A percentile compares a stretch with the other conserved stretches of the same genome.
phyloP scores from a whole-genome alignment of 495 filamentous ascomycete genomes.

The Jackrogersella minutella region DNA sequence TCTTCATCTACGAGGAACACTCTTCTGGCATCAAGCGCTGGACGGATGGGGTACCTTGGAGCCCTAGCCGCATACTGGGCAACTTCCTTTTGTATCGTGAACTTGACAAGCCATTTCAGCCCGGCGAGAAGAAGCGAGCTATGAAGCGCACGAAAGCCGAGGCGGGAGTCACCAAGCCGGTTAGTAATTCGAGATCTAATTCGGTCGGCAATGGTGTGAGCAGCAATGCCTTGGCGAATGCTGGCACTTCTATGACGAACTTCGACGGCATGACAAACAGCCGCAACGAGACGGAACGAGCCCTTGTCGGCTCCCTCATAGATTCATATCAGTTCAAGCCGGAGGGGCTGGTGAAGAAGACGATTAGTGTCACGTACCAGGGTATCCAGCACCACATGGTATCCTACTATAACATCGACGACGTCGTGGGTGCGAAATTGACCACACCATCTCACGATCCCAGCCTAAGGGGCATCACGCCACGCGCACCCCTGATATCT shows the following conservation, averaged over 20 bases:
- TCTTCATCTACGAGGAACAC: conserved; percentile 91
- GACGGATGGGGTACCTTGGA: conserved; percentile 92
- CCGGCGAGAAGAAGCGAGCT: conserved; percentile 88
- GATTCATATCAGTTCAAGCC: conserved; percentile 90
- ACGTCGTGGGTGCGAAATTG: conserved; percentile 70
- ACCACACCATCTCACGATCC: conserved; percentile 59
- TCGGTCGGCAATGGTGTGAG: conserved; percentile 47
- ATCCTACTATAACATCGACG: conserved; percentile 84
- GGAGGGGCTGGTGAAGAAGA: conserved; percentile 89
- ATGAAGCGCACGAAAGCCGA: conserved; percentile 68
- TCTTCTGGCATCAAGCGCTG: conserved; percentile 91
- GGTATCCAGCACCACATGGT: conserved; percentile 81
- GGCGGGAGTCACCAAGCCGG: conserved; percentile 29
- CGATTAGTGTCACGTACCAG: conserved; percentile 76
- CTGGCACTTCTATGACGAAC: conserved; percentile 39
- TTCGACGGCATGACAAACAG: conserved; percentile 46
- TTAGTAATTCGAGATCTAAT: conserved; percentile 33
- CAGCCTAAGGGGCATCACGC: conserved; percentile 48
- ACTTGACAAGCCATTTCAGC: conserved; percentile 79
- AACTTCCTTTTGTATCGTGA: conserved; percentile 94
- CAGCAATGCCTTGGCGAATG: conserved; percentile 9
- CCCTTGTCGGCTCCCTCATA: conserved; percentile 79
- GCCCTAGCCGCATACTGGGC: conserved; percentile 84
- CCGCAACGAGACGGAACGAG: conserved; percentile 59
- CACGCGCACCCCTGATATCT: conserved; percentile 66